Evolutionary conservation across 2,329 filamentous ascomycete species (phyloP).

Genomic region (Escovopsis sp.): DNA sequence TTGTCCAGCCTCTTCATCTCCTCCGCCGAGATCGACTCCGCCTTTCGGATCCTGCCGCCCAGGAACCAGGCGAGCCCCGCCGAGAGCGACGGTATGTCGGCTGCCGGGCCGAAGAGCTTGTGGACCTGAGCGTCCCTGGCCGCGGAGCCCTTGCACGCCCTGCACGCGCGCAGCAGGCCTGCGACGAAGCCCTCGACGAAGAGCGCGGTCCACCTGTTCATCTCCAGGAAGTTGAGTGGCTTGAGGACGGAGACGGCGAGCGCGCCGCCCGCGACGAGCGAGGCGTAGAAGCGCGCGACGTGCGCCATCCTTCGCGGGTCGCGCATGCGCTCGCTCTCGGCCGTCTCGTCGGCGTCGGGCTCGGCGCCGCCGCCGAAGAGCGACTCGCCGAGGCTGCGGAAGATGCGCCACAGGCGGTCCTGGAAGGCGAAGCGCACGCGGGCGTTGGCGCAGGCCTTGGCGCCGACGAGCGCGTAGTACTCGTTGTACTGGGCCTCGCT

Average conservation of each 20-base stretch:
- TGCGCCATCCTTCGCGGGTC: constrained; percentile 38
- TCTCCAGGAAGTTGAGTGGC: constrained; percentile 62
- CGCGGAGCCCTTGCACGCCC: constrained; percentile 24
- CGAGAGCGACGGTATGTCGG: constrained; percentile 51
- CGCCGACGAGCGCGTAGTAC: constrained; percentile 80
- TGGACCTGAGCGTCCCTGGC: constrained; percentile 41
- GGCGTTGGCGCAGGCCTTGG: constrained; percentile 59
- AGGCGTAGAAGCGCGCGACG: constrained; percentile 39
- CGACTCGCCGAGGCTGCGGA: constrained; percentile 71
- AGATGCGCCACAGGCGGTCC: constrained; percentile 73
- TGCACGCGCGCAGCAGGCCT: constrained; percentile 53
- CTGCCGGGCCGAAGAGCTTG: constrained; percentile 51
- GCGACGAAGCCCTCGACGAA: constrained; percentile 75
- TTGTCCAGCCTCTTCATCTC: constrained; percentile 29
- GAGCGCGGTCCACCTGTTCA: constrained; percentile 60
- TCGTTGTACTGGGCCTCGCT: constrained; percentile 78
- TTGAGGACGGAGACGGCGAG: constrained; percentile 40
- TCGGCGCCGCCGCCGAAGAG: constrained; percentile 51
- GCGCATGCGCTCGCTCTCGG: constrained; percentile 28
- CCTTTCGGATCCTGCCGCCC: constrained; percentile 57
- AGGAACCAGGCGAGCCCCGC: constrained; percentile 69
- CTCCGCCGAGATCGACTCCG: constrained; percentile 35
- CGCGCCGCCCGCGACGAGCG: constrained; percentile 30
- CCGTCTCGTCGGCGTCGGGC: constrained; percentile 32
- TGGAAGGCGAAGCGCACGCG: constrained; percentile 74